These are phyloP conservation scores for Cyclocybe aegerita DNA, from an alignment of 768 basidiomycete species.

Conservation along the genomic window DNA sequence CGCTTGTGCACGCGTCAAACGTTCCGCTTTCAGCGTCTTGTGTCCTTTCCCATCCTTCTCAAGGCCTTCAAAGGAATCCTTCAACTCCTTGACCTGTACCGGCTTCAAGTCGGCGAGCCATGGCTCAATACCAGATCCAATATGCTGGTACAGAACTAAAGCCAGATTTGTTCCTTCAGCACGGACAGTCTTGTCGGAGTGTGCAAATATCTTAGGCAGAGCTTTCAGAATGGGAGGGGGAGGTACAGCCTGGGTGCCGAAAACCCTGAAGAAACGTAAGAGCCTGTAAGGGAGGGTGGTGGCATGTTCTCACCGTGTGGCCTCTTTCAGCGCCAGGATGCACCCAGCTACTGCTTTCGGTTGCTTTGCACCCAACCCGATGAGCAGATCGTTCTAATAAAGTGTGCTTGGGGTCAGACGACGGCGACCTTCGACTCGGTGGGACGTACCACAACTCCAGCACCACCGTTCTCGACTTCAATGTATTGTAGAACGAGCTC, in stretches of 20 bases:
- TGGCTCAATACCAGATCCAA: constrained; percentile 81
- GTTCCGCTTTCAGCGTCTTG: constrained; percentile 75
- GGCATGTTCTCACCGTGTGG: constrained; percentile 63
- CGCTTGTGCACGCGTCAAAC: constrained; percentile 74
- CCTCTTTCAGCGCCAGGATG: constrained; percentile 77
- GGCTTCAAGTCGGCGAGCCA: constrained; percentile 91
- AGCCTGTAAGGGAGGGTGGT: neutral
- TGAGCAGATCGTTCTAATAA: constrained; percentile 70
- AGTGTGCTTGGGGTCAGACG: constrained; percentile 23
- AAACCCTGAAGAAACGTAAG: constrained; percentile 48
- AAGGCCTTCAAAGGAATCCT: constrained; percentile 83
- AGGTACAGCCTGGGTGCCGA: constrained; percentile 75
- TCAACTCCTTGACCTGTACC: constrained; percentile 94
- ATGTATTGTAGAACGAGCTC: constrained; percentile 89
- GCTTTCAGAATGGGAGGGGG: constrained; percentile 81
- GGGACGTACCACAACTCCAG: constrained; percentile 82
- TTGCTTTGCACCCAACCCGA: constrained; percentile 87
- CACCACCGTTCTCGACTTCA: constrained; percentile 88
- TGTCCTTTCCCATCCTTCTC: constrained; percentile 86
- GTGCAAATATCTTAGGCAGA: constrained; percentile 91
- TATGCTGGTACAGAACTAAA: constrained; percentile 79
- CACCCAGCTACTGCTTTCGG: constrained; percentile 89
- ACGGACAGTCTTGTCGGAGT: constrained; percentile 93
- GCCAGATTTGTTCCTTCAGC: constrained; percentile 83
- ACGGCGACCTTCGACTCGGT: constrained; percentile 21